Conservation (phyloP, 208 protist species). For the Acanthamoeba castellanii region DNA sequence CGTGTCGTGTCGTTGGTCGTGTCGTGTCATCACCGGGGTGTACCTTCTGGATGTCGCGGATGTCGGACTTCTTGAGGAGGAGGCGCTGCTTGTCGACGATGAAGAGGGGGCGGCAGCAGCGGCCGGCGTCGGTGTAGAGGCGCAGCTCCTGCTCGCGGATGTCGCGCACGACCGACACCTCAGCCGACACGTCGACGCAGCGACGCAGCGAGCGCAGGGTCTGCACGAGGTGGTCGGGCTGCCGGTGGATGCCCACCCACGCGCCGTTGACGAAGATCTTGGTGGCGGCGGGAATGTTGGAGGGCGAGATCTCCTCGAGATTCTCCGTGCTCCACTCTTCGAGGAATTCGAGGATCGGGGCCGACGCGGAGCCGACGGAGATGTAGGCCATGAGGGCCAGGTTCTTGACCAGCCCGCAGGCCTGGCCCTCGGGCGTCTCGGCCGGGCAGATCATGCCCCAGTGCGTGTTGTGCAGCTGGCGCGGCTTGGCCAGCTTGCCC, state of each 20-base stretch:
- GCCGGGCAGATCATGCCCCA: constrained; percentile 97
- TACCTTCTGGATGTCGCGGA: constrained; percentile 82
- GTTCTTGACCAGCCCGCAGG: constrained; percentile 97
- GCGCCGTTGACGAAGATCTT: constrained; percentile 97
- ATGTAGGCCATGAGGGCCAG: constrained; percentile 95
- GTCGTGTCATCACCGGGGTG: no score
- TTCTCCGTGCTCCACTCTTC: constrained; percentile 89
- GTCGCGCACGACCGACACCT: constrained; percentile 89
- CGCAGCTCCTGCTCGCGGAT: constrained; percentile 90
- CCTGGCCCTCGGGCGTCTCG: constrained; percentile 97
- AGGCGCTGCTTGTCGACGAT: constrained; percentile 91
- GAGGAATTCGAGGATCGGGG: constrained; percentile 89
- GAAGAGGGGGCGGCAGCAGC: constrained; percentile 90
- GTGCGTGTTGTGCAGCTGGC: constrained; percentile 98
- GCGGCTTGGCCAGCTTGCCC: constrained; percentile 94
- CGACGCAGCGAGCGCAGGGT: constrained; percentile 87
- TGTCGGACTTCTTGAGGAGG: constrained; percentile 87
- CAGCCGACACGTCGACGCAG: constrained; percentile 75
- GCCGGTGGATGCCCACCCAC: constrained; percentile 93
- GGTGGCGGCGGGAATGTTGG: constrained; percentile 79
- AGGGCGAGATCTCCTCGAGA: constrained; percentile 90
- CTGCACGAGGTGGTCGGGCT: constrained; percentile 89
- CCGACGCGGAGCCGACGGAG: constrained; percentile 80
- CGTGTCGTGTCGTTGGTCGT: no score
- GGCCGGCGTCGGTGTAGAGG: constrained; percentile 92